Percentiles rank a stretch among this genome's conserved stretches.
Evolutionary conservation across 2,329 filamentous ascomycete genomes (phyloP).

Genomic region (Chrysosporium keratinophilum): DNA sequence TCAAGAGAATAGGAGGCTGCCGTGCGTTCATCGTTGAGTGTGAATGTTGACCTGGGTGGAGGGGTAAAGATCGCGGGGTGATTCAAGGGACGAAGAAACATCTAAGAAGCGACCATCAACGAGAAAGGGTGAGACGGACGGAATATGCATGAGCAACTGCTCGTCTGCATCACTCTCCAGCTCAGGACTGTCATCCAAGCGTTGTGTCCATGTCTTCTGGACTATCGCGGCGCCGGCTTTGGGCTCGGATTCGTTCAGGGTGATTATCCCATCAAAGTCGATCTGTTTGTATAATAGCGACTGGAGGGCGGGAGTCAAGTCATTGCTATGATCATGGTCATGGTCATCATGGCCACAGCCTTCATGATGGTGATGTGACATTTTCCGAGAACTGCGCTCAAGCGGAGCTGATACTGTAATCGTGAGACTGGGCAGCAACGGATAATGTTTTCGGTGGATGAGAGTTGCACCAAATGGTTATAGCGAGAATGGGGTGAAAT

Average conservation of each 20-base stretch:
- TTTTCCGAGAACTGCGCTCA: background rate
- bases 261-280: slow-evolving; percentile 72
- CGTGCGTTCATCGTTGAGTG: no score
- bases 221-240: slow-evolving; percentile 64
- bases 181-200: slow-evolving; percentile 60
- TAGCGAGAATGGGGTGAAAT: no score
- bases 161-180: slow-evolving; percentile 80
- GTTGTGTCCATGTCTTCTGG: slow-evolving; percentile 83
- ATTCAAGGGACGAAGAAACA: slow-evolving; percentile 6
- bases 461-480: no score
- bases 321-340: slow-evolving; percentile 78
- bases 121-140: slow-evolving; percentile 46
- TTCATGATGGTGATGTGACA: slow-evolving; percentile 31
- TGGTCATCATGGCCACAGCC: slow-evolving; percentile 42
- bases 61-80: slow-evolving; percentile 1
- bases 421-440: no score
- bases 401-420: background rate
- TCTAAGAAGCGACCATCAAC: background rate
- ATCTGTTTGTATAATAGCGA: slow-evolving; percentile 86
- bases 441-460: no score
- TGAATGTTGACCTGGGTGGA: background rate
- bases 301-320: slow-evolving; percentile 84
- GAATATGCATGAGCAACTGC: slow-evolving; percentile 84
- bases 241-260: slow-evolving; percentile 66
- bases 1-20: background rate